These are phyloP conservation scores for Diatrype stigma DNA, from an alignment of 2,329 filamentous ascomycete genomes.

Conservation along the genomic window DNA sequence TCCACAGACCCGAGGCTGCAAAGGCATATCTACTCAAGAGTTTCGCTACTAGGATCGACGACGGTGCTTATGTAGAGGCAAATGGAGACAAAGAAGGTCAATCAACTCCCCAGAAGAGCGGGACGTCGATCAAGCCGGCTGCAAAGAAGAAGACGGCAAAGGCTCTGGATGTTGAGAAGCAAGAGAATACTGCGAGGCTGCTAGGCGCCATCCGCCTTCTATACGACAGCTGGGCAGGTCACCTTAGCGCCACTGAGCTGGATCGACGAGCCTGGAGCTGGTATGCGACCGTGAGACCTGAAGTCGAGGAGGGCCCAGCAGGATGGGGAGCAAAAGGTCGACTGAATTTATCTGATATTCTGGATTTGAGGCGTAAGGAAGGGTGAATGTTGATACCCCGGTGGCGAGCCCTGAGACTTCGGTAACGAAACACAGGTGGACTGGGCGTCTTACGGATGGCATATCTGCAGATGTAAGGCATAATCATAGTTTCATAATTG, in stretches of 20 bases:
- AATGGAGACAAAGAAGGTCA: slow-evolving; percentile 5
- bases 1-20: slow-evolving; percentile 70
- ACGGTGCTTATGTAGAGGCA: slow-evolving; percentile 7
- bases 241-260: slow-evolving; percentile 60
- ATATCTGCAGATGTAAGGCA: too few relatives aligned
- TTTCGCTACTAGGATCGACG: slow-evolving; percentile 46
- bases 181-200: slow-evolving; percentile 64
- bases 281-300: slow-evolving; percentile 74
- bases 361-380: slow-evolving; percentile 49
- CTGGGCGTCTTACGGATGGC: too few relatives aligned
- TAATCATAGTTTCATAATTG: too few relatives aligned
- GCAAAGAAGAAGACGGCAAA: slow-evolving; percentile 51
- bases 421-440: too few relatives aligned
- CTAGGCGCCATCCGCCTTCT: slow-evolving; percentile 68
- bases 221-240: slow-evolving; percentile 68
- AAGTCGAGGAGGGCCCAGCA: slow-evolving; percentile 66
- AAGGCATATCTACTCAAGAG: slow-evolving; percentile 53
- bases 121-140: slow-evolving; percentile 13
- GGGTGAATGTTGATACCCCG: slow-evolving; percentile 2
- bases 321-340: slow-evolving; percentile 82
- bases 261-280: slow-evolving; percentile 75
- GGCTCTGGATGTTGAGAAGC: slow-evolving; percentile 55
- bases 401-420: background rate
- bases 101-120: slow-evolving; percentile 9
- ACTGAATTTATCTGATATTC: slow-evolving; percentile 62